phyloP scores from a whole-genome alignment of 2,329 filamentous ascomycete species.

The Mollisia scopiformis region DNA sequence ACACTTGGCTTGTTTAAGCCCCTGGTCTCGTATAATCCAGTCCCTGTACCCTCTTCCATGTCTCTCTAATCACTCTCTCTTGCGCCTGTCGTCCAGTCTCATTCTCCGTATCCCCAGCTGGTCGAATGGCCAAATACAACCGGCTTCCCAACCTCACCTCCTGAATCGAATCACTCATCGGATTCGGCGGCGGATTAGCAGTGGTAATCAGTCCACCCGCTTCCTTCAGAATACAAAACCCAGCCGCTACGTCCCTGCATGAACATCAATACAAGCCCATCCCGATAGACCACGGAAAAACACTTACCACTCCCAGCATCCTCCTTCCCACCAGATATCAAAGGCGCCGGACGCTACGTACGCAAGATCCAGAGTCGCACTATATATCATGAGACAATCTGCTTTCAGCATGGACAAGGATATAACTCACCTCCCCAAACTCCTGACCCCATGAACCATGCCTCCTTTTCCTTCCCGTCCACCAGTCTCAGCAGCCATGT shows the following conservation, averaged over 20 bases:
- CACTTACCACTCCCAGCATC: slow-evolving; percentile 76
- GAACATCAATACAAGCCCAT: neutral
- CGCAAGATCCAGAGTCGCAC: slow-evolving; percentile 73
- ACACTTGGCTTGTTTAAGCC: slow-evolving; percentile 42
- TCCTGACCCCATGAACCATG: slow-evolving; percentile 78
- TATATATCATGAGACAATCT: slow-evolving; percentile 35
- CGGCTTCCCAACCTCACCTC: slow-evolving; percentile 67
- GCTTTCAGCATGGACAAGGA: neutral
- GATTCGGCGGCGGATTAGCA: slow-evolving; percentile 68
- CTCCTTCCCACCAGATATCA: slow-evolving; percentile 84
- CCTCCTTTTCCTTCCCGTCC: slow-evolving; percentile 68
- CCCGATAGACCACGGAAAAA: neutral
- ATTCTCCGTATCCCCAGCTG: slow-evolving; percentile 59
- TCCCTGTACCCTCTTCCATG: slow-evolving; percentile 69
- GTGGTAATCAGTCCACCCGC: slow-evolving; percentile 76
- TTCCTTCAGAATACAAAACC: slow-evolving; percentile 72
- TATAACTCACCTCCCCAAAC: slow-evolving; percentile 57
- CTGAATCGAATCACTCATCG: slow-evolving; percentile 56
- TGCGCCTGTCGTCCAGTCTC: slow-evolving; percentile 70
- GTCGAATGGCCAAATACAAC: slow-evolving; percentile 72
- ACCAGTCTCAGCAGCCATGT: slow-evolving; percentile 70
- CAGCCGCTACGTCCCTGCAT: slow-evolving; percentile 72
- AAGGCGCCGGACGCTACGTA: slow-evolving; percentile 77
- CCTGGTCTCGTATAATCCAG: slow-evolving; percentile 71
- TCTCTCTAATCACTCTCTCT: slow-evolving; percentile 70